Base-by-base conservation (phyloP, 805 yeast species). In the Alloascoidea hylecoeti region DNA sequence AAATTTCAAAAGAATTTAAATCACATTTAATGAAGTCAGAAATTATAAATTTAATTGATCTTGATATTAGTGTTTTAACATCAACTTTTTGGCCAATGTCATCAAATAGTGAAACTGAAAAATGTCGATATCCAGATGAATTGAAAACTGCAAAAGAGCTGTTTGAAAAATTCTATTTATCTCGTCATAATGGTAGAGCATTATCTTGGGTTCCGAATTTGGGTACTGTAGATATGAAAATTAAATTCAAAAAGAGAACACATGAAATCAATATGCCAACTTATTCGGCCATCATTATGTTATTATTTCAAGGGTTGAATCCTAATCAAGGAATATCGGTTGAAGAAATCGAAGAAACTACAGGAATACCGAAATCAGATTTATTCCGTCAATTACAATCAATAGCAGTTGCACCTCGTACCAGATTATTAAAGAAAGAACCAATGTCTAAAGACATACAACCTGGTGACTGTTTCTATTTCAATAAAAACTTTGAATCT, bases 221-320 rank as follows among this genome's bases (percentile, higher is more conserved):
- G 49, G 95, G 96, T 4, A 73, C 83, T 4, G 77, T 84, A 41
- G 96, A 88, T 48, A 64, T 89, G 39, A 65, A 80, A 38, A 76
- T 80, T 47, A 66, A 75, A 27, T 81, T 78, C 46, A 75, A 78
- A 3, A 68, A 75, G 19, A 69, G 72, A 36, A 70, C 78, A 1
- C 88, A 89, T 50, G 88, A 82, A 41, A 68, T 88, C 34, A 81
- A 75, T 44, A 68, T 86, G 72, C 78, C 96, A 0, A 68, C 94
- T 0, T 75, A 77, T 46, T 79, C 94, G 9, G 88, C 82, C n/a
- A 58, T 82, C 1, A 74, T 92, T 17, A 68, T 89, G 52, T 54
- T 83, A 39, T 66, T 86, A 33, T 89, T 92, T 54, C 71, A 70
- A 39, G 79, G 77, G 19, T 62, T 68, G 34, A 69, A 57, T 2